Conservation (phyloP, 2,329 filamentous ascomycete species). For the Clarireedia paspali region DNA sequence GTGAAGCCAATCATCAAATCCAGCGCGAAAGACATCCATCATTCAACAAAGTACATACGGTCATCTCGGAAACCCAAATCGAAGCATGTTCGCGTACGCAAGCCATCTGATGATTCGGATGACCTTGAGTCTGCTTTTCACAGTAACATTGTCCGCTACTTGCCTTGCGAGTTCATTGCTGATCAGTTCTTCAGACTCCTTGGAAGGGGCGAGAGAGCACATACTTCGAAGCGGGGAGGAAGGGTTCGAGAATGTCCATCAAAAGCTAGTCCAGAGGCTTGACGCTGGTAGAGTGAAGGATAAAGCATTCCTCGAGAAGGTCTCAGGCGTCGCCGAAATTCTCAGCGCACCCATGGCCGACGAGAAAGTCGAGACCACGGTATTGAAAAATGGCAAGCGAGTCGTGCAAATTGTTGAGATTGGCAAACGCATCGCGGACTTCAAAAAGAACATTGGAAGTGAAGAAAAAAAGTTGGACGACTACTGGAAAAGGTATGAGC, state of each 20-base stretch:
- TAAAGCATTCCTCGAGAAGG: slow-evolving; percentile 12
- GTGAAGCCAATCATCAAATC: slow-evolving; percentile 2
- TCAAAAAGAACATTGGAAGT: slow-evolving; percentile 16
- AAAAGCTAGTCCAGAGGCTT: slow-evolving; percentile 11
- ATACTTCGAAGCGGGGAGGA: slow-evolving; percentile 8
- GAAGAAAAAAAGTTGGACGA: slow-evolving; percentile 18
- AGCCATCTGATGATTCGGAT: background rate
- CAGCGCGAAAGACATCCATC: background rate
- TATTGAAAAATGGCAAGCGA: slow-evolving; percentile 13
- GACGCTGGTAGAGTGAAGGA: slow-evolving; percentile 3
- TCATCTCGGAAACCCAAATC: background rate
- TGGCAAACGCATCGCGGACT: slow-evolving; percentile 18
- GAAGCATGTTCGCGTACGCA: background rate
- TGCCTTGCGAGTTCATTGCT: background rate
- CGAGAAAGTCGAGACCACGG: slow-evolving; percentile 17
- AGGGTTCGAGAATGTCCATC: slow-evolving; percentile 16
- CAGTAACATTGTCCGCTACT: background rate
- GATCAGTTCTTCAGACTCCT: slow-evolving; percentile 14
- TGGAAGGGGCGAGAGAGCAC: slow-evolving; percentile 15
- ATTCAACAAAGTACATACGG: background rate
- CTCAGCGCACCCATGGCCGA: slow-evolving; percentile 17
- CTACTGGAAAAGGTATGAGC: slow-evolving; percentile 25
- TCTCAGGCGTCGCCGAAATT: background rate
- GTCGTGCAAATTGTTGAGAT: slow-evolving; percentile 15
- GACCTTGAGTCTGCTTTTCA: background rate